phyloP scores from a whole-genome alignment of 257 asterid species.

The Perilla frutescens region DNA sequence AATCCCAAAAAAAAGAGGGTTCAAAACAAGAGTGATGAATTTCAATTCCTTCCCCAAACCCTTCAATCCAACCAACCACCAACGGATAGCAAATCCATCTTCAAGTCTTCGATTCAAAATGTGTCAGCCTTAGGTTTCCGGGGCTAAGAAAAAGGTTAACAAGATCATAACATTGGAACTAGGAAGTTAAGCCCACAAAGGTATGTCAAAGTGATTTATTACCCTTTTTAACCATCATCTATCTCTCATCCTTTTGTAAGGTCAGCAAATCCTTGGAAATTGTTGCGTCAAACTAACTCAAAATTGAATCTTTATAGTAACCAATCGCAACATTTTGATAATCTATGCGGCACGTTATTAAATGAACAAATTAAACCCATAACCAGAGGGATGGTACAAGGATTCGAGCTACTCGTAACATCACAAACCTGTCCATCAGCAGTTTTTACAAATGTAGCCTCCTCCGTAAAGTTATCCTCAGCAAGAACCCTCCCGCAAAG shows the following conservation, averaged over 20 bases:
- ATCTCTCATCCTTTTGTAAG: neutral
- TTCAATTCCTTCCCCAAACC: too few species aligned
- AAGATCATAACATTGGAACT: neutral
- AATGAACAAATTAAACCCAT: neutral
- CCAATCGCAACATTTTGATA: neutral
- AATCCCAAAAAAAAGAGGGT: neutral
- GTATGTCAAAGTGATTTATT: neutral
- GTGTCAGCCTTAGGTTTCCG: neutral
- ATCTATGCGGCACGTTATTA: neutral
- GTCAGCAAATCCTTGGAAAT: neutral
- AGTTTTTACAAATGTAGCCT: conserved; percentile 60
- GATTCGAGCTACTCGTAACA: conserved; percentile 1
- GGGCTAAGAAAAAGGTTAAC: neutral
- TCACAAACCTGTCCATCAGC: conserved; percentile 68
- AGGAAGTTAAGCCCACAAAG: neutral
- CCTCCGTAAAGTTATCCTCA: conserved; percentile 59
- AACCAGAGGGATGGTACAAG: neutral
- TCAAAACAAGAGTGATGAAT: too few species aligned
- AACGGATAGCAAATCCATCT: neutral
- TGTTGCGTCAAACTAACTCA: neutral
- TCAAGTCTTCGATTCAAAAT: neutral
- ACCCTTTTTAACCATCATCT: neutral
- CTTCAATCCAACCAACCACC: neutral
- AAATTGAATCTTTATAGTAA: neutral
- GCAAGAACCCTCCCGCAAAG: conserved; percentile 70